These are phyloP conservation scores for Aeminium ludgeri DNA, from an alignment of 495 filamentous ascomycete species.

Conservation along the genomic window DNA sequence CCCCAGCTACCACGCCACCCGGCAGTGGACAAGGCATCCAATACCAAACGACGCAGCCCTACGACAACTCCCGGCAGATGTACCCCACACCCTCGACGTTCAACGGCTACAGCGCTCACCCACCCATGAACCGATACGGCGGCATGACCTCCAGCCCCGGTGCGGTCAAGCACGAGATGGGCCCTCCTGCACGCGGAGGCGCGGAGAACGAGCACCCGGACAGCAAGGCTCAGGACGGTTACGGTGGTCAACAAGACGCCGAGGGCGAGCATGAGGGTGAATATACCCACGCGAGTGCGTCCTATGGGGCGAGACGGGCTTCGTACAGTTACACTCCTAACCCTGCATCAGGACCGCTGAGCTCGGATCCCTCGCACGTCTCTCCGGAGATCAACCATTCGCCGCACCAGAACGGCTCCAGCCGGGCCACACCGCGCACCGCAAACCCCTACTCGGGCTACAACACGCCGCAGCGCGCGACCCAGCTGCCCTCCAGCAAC, in stretches of 20 bases:
- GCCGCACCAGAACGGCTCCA: constrained; percentile 71
- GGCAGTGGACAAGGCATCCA: constrained; percentile 36
- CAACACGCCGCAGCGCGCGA: constrained; percentile 59
- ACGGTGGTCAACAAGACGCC: constrained; percentile 43
- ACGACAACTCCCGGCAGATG: constrained; percentile 62
- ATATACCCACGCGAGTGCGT: constrained; percentile 46
- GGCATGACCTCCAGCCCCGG: constrained; percentile 22
- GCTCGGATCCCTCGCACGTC: constrained; percentile 63
- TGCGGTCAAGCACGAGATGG: constrained; percentile 81
- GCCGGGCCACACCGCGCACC: constrained; percentile 74
- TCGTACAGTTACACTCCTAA: constrained; percentile 61
- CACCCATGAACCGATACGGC: constrained; percentile 54
- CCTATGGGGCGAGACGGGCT: constrained; percentile 49
- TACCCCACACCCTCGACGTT: constrained; percentile 63
- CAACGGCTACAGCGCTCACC: constrained; percentile 44
- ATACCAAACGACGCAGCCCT: constrained; percentile 53
- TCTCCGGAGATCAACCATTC: constrained; percentile 76
- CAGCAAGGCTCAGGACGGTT: constrained; percentile 49
- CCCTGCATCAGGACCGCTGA: constrained; percentile 43
- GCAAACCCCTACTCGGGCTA: constrained; percentile 53
- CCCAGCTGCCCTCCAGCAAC: constrained; percentile 51
- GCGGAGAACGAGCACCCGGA: constrained; percentile 46
- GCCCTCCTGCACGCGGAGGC: constrained; percentile 52
- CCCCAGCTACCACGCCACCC: constrained; percentile 85
- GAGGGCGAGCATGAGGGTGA: constrained; percentile 66